Evolutionary conservation across 2,329 filamentous ascomycete genomes (phyloP).

Genomic region (Cladosporium cucumerinum): DNA sequence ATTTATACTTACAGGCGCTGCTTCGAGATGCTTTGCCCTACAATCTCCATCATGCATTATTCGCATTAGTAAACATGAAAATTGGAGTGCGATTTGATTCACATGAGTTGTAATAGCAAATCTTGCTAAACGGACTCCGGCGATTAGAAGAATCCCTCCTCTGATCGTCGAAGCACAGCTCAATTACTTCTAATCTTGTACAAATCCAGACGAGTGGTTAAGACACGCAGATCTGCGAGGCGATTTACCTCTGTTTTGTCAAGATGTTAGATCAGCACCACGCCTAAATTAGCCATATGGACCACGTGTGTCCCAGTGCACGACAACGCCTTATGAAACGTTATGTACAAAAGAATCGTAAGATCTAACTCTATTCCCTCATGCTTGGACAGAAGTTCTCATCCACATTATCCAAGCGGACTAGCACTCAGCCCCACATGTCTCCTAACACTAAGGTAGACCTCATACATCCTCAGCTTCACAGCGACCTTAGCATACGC

Average conservation of each 20-base stretch:
- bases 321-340: neutral
- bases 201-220: neutral
- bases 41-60: neutral
- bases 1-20: neutral
- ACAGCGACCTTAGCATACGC: constrained; percentile 55
- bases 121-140: neutral
- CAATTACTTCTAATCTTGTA: neutral
- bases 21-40: neutral
- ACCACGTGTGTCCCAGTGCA: neutral
- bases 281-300: neutral
- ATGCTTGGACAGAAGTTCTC: neutral
- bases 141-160: neutral
- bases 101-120: neutral
- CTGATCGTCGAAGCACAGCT: neutral
- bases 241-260: neutral
- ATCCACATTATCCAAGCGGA: neutral
- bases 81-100: neutral
- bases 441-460: constrained; percentile 51
- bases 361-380: neutral
- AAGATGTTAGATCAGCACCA: neutral
- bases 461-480: constrained; percentile 58
- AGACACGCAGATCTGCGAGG: neutral
- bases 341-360: neutral
- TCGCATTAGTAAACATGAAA: no score
- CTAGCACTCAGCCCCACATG: constrained; percentile 39